These are phyloP conservation scores for Graphilbum sp. DNA, from an alignment of 2,329 filamentous ascomycete species.

Conservation along the genomic window DNA sequence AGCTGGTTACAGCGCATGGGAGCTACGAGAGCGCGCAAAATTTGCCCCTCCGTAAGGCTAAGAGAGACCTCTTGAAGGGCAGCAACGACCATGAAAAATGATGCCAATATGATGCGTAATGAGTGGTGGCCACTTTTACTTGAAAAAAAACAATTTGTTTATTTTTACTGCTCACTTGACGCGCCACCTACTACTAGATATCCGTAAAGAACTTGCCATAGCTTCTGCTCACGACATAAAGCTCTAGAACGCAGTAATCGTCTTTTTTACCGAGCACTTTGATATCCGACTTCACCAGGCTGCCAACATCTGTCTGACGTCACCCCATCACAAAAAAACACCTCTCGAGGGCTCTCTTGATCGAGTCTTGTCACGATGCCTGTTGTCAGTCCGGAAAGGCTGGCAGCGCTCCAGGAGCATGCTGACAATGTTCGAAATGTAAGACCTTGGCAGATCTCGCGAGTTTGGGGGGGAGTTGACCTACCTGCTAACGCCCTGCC, in stretches of 20 bases:
- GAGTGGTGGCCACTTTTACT: neutral
- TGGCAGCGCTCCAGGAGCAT: constrained; percentile 77
- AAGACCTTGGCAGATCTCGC: too few species aligned
- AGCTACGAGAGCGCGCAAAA: neutral
- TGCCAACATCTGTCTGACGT: too few species aligned
- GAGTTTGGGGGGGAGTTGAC: too few species aligned
- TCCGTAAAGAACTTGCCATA: too few species aligned
- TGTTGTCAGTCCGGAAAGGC: constrained; percentile 76
- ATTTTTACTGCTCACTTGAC: too few species aligned
- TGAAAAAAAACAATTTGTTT: neutral
- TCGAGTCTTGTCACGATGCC: constrained; percentile 73
- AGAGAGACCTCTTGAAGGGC: neutral
- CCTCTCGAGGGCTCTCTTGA: too few species aligned
- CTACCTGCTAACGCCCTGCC: neutral
- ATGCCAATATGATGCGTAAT: neutral
- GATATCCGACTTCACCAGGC: too few species aligned
- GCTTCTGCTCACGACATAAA: too few species aligned
- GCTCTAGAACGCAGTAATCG: too few species aligned
- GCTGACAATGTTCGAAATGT: constrained; percentile 87
- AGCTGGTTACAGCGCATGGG: neutral
- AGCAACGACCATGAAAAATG: neutral
- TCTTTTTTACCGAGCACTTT: too few species aligned
- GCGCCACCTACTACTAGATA: too few species aligned
- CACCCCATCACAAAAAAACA: too few species aligned
- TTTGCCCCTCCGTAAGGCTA: constrained; percentile 2